Evolutionary conservation across 1,139 yeast species (phyloP).

Genomic region (Hyphopichia burtonii): DNA sequence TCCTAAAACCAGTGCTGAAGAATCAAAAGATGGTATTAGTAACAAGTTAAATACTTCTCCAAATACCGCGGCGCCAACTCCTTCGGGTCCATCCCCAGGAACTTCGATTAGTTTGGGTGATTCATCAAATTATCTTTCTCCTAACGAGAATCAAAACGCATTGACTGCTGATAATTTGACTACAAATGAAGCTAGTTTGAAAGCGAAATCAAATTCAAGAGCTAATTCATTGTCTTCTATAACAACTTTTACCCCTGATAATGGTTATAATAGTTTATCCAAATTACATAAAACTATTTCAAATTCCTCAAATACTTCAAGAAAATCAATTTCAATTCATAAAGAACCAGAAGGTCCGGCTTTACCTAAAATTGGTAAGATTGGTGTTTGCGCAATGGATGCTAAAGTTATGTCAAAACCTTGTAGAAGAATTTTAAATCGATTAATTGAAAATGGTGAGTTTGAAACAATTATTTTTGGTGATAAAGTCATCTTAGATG

Average conservation of each 20-base stretch:
- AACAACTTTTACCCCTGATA: constrained; percentile 6
- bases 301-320: constrained; percentile 37
- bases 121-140: neutral
- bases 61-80: neutral
- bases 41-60: constrained; percentile 8
- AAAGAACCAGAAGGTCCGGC: constrained; percentile 46
- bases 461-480: constrained; percentile 97
- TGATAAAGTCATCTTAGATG: constrained; percentile 94
- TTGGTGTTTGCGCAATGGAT: constrained; percentile 99
- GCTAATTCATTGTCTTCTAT: constrained; percentile 3
- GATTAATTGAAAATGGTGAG: constrained; percentile 89
- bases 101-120: neutral
- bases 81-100: constrained; percentile 2
- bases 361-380: constrained; percentile 80
- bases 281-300: constrained; percentile 38
- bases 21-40: constrained; percentile 24
- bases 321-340: constrained; percentile 47
- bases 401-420: constrained; percentile 95
- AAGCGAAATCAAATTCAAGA: constrained; percentile 7
- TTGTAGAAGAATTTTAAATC: constrained; percentile 83
- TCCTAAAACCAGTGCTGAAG: constrained; percentile 70
- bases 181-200: neutral
- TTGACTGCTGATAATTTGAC: constrained; percentile 1
- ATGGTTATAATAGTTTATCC: constrained; percentile 8
- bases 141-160: neutral